Base-by-base conservation (phyloP, 164 flowering plant species). In the Aristolochia fimbriata region DNA sequence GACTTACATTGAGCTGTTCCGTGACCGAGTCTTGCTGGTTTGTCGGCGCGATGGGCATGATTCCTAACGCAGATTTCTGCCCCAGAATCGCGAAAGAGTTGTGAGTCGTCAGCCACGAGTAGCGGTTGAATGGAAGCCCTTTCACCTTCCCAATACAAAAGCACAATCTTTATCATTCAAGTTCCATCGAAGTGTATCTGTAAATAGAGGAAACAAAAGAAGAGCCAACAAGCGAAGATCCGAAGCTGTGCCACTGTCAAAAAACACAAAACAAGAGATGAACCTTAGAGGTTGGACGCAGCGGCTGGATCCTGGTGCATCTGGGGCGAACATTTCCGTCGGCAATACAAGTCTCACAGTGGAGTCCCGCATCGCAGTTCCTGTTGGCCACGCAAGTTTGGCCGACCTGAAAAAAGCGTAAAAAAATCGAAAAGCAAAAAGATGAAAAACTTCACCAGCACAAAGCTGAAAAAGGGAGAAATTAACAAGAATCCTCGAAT, bases 61-160 rank as follows among this genome's bases (percentile, higher is more conserved):
- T 60, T 21, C 92, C 95, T 22, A 20, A 21, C 0, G 85, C 77
- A 16, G 94, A 83, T 55, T 62, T 83, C 62, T 16, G 73, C 8
- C 86, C 89, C 62, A 75, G 21, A 50, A 53, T 64, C 8, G 99
- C 87, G 60, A 79, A 93, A 2, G 99, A 50, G 57, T 93, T 93
- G 74, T 93, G 99, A 22, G 99, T 88, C 17, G 99, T 90, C 20
- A 90, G 65, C 97, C 97, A 93, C 22, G 96, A 74, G 65, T 93
- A 93, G 27, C 74, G 68, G 63, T 90, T 85, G 59, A 81, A 93
- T 3, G 99, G 93, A 63, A 93, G 68, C 24, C 79, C 83, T 54
- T 60, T 82, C 59, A 79, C 87, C 98, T 90, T 45, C 15, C 15
- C 23, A 15, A 37, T 47, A 7, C 52, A 31, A 8, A 25, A 50